Percentiles rank a stretch among this genome's conserved stretches.
phyloP scores from a whole-genome alignment of 1,284 basidiomycete genomes.

The Athelia psychrophila region DNA sequence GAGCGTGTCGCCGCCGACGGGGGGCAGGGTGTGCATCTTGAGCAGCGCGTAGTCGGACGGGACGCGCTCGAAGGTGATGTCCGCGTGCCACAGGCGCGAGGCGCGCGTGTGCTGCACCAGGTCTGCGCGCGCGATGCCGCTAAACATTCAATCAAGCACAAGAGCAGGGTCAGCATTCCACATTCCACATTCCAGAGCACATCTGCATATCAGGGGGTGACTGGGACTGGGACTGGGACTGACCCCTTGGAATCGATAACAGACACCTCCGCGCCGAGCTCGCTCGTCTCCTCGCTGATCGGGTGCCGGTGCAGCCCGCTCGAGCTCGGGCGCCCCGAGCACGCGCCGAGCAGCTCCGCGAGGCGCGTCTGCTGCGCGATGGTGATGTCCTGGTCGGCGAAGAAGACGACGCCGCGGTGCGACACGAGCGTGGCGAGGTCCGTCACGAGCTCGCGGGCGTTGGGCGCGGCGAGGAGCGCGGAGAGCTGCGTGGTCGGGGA shows the following conservation, averaged over 20 bases:
- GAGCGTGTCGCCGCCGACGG: constrained; percentile 50
- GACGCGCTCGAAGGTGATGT: constrained; percentile 70
- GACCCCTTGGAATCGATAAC: constrained; percentile 44
- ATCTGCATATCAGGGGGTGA: not conserved
- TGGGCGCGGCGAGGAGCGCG: constrained; percentile 6
- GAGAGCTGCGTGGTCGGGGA: constrained; percentile 1
- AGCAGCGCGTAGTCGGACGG: constrained; percentile 68
- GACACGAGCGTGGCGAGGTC: constrained; percentile 58
- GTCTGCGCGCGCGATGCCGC: constrained; percentile 38
- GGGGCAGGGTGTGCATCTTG: constrained; percentile 57
- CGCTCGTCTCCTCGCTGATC: constrained; percentile 48
- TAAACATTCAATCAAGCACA: constrained; percentile 10
- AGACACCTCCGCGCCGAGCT: constrained; percentile 46
- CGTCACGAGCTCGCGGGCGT: constrained; percentile 39
- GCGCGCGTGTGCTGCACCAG: constrained; percentile 27
- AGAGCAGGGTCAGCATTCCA: not conserved
- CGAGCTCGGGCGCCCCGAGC: constrained; percentile 53
- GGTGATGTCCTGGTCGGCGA: constrained; percentile 52
- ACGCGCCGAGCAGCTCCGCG: constrained; percentile 46
- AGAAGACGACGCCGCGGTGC: constrained; percentile 73
- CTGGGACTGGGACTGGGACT: constrained; percentile 5
- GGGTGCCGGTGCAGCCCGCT: constrained; percentile 66
- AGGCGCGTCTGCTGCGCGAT: constrained; percentile 44
- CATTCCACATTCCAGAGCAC: not conserved
- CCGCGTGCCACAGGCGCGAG: constrained; percentile 51